Base-by-base conservation (phyloP, 2,329 filamentous ascomycete species). In the Xylaria sp. region DNA sequence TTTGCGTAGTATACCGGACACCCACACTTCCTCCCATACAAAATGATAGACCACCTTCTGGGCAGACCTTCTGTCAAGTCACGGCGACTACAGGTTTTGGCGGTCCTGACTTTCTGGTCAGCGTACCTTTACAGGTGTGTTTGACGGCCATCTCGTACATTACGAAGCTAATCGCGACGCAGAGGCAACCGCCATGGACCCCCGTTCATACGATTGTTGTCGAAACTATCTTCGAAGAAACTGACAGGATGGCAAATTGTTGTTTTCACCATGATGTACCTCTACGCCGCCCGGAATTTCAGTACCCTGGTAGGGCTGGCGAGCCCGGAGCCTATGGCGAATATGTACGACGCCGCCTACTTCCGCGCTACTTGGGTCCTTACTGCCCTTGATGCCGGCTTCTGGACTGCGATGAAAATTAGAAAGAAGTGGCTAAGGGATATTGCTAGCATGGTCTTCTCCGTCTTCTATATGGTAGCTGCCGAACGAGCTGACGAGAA, bases 381-480 rank as follows among this genome's bases (percentile, higher is more conserved):
- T 62, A 99, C 96, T 0, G 96, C 94, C 0, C 82, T 99, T 69
- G 96, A 99, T 76, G 96, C 96, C 6, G 96, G 96, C 1, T 99
- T 97, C 80, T 99, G 96, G 96, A 97, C 94, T 0, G 96, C 96
- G 40, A 99, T 99, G 96, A 91, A 90, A 75, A 94, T 99, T 71
- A 88, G 88, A 57, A 79, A 79, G 61, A 94, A 92, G 75, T 94
- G 92, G 89, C 74, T 97, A 49, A 87, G 94, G 46, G 94, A 98
- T 78, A 78, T 97, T 15, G 88, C 92, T 10, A 94, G 93, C 77
- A 85, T 98, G 23, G 83, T 93, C 56, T 98, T 97, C 80, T 93
- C 93, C 0, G 78, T 92, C 11, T 99, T 97, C 81, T 99, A 99
- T 79, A 85, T 99, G 71, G 87, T 98, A 63, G 93, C 94, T 15